A percentile compares a stretch with the other conserved stretches of the same genome.
Evolutionary conservation across 306 rosid genomes (phyloP).

Genomic region (Clitoria ternatea): DNA sequence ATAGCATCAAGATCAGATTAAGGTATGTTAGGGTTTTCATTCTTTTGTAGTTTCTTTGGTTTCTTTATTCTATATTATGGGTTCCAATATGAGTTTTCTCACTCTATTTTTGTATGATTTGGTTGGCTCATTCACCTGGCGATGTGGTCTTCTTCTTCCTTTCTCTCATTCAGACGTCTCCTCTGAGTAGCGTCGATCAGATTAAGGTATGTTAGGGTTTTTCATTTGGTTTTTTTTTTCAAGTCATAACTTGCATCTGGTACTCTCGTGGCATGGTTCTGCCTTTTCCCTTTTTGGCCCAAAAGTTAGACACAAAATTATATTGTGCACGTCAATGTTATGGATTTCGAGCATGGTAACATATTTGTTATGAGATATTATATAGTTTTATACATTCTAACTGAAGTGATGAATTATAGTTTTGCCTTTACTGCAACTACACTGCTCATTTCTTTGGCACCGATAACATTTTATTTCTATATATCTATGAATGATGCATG

Average conservation of each 20-base stretch:
- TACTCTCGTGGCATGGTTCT: constrained; percentile 4
- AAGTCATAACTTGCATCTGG: constrained; percentile 21
- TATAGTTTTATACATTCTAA: neutral
- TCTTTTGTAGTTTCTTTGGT: too few species aligned
- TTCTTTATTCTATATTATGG: too few species aligned
- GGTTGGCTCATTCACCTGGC: too few species aligned
- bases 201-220: too few species aligned
- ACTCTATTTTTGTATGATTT: too few species aligned
- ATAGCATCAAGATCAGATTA: too few species aligned
- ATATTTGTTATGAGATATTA: neutral
- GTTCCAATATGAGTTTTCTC: too few species aligned
- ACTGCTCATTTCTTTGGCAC: constrained; percentile 6
- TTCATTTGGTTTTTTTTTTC: neutral
- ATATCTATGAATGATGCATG: constrained; percentile 11
- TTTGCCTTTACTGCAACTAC: constrained; percentile 24
- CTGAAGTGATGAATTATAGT: neutral
- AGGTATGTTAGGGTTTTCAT: too few species aligned
- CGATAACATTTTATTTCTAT: neutral
- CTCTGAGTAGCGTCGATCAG: too few species aligned
- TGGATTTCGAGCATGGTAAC: neutral
- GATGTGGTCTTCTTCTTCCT: too few species aligned
- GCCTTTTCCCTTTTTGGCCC: constrained; percentile 1
- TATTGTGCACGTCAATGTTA: neutral
- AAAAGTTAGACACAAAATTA: neutral
- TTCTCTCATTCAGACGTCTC: too few species aligned